phyloP scores from a whole-genome alignment of 129 eudicot species.

The Flaveria linearis region DNA sequence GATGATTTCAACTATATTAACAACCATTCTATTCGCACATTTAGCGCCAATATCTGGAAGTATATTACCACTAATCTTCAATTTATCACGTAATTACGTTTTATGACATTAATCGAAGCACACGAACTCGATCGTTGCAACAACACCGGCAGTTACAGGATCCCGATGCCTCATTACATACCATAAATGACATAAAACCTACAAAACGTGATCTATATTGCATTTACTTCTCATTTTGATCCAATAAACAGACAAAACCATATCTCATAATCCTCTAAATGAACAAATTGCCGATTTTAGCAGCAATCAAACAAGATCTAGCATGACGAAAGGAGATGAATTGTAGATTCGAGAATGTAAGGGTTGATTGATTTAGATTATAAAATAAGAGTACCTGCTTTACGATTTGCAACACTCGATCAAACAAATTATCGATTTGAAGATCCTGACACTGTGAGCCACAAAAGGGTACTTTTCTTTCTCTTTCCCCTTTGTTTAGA shows the following conservation, averaged over 20 bases:
- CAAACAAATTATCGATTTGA: neutral
- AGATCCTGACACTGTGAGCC: neutral
- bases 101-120: neutral
- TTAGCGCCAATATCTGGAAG: neutral
- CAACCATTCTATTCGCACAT: neutral
- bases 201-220: neutral
- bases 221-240: neutral
- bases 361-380: neutral
- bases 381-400: neutral
- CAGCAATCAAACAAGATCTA: neutral
- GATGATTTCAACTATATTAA: neutral
- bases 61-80: conserved; percentile 2
- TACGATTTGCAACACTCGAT: conserved; percentile 1
- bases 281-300: neutral
- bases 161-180: neutral
- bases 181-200: neutral
- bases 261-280: no score
- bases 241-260: neutral
- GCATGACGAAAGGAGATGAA: neutral
- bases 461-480: neutral
- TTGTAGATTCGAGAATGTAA: neutral
- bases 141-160: no score
- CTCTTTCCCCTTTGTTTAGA: neutral
- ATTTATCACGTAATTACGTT: neutral
- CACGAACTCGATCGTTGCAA: no score